Evolutionary conservation across 2,329 filamentous ascomycete species (phyloP).

Genomic region (Fusarium sublunatum): DNA sequence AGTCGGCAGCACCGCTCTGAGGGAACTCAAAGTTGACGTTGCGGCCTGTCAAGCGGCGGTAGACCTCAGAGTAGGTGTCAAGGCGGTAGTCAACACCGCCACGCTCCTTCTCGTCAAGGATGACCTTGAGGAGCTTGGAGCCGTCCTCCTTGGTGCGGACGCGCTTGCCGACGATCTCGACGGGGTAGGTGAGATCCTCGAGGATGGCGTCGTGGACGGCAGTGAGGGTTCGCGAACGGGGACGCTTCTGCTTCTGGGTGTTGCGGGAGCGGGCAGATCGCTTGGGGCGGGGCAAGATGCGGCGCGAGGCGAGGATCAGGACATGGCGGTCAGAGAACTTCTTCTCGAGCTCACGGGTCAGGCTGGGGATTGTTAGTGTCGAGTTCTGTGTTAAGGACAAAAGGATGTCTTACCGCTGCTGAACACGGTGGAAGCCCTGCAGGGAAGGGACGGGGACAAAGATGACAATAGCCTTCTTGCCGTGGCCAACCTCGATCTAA

Average conservation of each 20-base stretch:
- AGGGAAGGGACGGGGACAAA: conserved; percentile 99
- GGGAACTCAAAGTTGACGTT: conserved; percentile 99
- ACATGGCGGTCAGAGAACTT: conserved; percentile 99
- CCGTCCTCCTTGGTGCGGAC: conserved; percentile 98
- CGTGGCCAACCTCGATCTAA: conserved; percentile 99
- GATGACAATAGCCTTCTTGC: conserved; percentile 99
- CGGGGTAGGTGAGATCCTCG: conserved; percentile 97
- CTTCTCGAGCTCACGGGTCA: conserved; percentile 99
- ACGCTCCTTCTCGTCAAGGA: conserved; percentile 99
- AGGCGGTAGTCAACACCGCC: conserved; percentile 99
- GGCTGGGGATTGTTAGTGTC: conserved; percentile 64
- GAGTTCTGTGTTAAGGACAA: rapidly evolving
- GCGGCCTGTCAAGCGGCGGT: conserved; percentile 97
- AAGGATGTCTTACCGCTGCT: conserved; percentile 86
- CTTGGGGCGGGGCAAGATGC: conserved; percentile 98
- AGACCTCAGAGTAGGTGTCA: conserved; percentile 99
- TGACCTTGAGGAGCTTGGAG: conserved; percentile 97
- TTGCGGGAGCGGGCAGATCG: conserved; percentile 96
- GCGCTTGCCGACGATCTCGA: conserved; percentile 99
- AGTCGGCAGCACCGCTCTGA: conserved; percentile 80
- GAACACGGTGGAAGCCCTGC: conserved; percentile 98
- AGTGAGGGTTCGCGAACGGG: conserved; percentile 95
- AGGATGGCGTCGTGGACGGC: conserved; percentile 99
- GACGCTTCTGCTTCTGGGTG: conserved; percentile 98
- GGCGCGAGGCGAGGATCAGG: conserved; percentile 97